Base-by-base conservation (phyloP, 2,329 filamentous ascomycete genomes). In the Pseudogymnoascus destructans region DNA sequence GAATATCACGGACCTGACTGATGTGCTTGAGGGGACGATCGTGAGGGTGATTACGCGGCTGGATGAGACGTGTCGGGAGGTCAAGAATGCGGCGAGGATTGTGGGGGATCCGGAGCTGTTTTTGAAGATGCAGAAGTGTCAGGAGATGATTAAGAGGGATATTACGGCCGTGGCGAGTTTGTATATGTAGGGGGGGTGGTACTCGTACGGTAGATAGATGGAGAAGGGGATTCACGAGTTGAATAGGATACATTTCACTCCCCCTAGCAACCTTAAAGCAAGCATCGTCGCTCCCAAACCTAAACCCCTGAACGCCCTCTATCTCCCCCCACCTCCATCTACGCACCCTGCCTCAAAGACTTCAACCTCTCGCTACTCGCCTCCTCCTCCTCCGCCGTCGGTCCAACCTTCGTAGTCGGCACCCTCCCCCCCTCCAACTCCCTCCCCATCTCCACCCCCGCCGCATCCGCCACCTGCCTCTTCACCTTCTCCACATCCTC, bases 71-170 rank as follows among this genome's bases (percentile, higher is more conserved):
- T 98, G 93, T 69, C 79, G 93, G 54, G 93, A 98, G 73, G 93
- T 97, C 59, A 96, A 95, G 78, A 97, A 95, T 70, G 92, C 93
- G 35, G 93, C 93, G 25, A 80, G 93, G 64, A 89, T 98, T 64
- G 91, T 98, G 64, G 93, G 93, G 21, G 93, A 98, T 70, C 93
- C 93, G 3, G 86, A 86, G 59, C 74, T 98, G 64, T 96, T 95
- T 71, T 82, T 85, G 64, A 98, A 98, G 80, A 98, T 98, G 92
- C 86, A 95, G 74, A 84, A 84, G 62, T 95, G 92, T 64, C 92
- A 97, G 79, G 93, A 98, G 77, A 80, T 96, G 79, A 98, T 98
- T 70, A 95, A 95, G 79, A 77, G 93, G 67, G 93, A 96, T 70
- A 93, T 95, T 58, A 95, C 89, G 19, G 91, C 91, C 15, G 89